These are phyloP conservation scores for Penicillium freii DNA, from an alignment of 2,329 filamentous ascomycete genomes.

Conservation along the genomic window DNA sequence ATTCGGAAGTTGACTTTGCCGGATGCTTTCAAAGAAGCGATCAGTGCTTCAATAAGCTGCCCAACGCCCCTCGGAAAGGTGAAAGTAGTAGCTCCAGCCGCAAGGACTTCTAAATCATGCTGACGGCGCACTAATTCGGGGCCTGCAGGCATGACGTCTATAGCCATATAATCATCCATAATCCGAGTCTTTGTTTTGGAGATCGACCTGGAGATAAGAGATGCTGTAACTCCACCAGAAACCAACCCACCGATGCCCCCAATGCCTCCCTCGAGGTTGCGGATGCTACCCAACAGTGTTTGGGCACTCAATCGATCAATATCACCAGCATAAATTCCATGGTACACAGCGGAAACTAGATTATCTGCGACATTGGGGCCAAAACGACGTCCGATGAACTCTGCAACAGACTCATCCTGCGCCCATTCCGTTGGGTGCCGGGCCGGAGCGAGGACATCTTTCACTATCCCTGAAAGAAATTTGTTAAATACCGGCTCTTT, in stretches of 20 bases:
- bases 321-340: slow-evolving; percentile 92
- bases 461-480: slow-evolving; percentile 17
- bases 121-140: not conserved
- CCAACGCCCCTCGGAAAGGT: slow-evolving; percentile 59
- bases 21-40: slow-evolving; percentile 49
- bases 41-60: slow-evolving; percentile 58
- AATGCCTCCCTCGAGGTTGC: slow-evolving; percentile 46
- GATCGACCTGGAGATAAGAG: slow-evolving; percentile 13
- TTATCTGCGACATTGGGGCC: slow-evolving; percentile 64
- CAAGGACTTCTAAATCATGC: slow-evolving; percentile 13
- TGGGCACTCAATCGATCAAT: slow-evolving; percentile 74
- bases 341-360: slow-evolving; percentile 69
- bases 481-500: slow-evolving; percentile 55
- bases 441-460: slow-evolving; percentile 39
- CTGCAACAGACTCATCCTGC: slow-evolving; percentile 69
- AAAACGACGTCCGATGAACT: slow-evolving; percentile 60
- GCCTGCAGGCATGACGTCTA: slow-evolving; percentile 11
- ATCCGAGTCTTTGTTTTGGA: slow-evolving; percentile 12
- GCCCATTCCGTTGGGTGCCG: slow-evolving; percentile 34
- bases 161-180: slow-evolving; percentile 32
- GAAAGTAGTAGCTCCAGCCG: slow-evolving; percentile 37
- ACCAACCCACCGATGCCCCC: slow-evolving; percentile 17
- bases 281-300: slow-evolving; percentile 55
- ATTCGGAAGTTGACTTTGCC: slow-evolving; percentile 61
- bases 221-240: slow-evolving; percentile 10